A percentile compares a stretch with the other conserved stretches of the same genome.
These are phyloP conservation scores for Coemansia sp. DNA, from an alignment of 192 early-diverging fungal species.

Conservation along the genomic window DNA sequence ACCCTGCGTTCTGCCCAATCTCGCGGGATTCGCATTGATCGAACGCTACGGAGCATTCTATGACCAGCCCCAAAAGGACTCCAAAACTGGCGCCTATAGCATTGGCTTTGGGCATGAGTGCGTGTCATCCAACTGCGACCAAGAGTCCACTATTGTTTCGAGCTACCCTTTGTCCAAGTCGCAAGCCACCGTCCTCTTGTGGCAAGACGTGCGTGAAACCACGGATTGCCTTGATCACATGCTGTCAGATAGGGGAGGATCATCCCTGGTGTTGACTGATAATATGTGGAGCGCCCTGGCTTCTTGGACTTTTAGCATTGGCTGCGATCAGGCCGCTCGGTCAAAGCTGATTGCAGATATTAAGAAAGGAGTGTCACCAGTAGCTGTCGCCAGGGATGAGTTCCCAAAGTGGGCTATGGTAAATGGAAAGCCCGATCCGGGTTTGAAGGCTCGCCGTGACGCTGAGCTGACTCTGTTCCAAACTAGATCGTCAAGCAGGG, in stretches of 20 bases:
- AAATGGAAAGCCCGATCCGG: background rate
- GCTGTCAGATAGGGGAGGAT: background rate
- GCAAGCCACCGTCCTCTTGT: slow-evolving; percentile 12
- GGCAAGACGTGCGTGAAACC: background rate
- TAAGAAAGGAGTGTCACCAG: slow-evolving; percentile 13
- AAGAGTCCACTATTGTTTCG: background rate
- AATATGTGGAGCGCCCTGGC: slow-evolving; percentile 45
- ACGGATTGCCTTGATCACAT: slow-evolving; percentile 11
- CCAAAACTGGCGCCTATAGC: slow-evolving; percentile 13
- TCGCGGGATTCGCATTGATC: slow-evolving; percentile 15
- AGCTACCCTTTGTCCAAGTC: background rate
- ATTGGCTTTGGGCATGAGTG: slow-evolving; percentile 41
- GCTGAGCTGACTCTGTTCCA: slow-evolving; percentile 18
- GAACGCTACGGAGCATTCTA: slow-evolving; percentile 16
- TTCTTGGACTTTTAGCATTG: slow-evolving; percentile 36
- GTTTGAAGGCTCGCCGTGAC: slow-evolving; percentile 4
- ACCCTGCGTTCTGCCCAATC: slow-evolving; percentile 11
- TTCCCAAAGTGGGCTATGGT: slow-evolving; percentile 9
- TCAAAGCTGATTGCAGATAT: slow-evolving; percentile 29
- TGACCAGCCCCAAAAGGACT: slow-evolving; percentile 9
- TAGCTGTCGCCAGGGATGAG: slow-evolving; percentile 1
- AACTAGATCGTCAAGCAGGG: background rate
- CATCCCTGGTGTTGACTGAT: background rate
- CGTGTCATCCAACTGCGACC: slow-evolving; percentile 7
- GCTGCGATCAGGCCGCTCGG: slow-evolving; percentile 10